Evolutionary conservation across 2,329 filamentous ascomycete species (phyloP), one percentile per base, ranked within the genome.

Genomic region (Penicillium sp.): DNA sequence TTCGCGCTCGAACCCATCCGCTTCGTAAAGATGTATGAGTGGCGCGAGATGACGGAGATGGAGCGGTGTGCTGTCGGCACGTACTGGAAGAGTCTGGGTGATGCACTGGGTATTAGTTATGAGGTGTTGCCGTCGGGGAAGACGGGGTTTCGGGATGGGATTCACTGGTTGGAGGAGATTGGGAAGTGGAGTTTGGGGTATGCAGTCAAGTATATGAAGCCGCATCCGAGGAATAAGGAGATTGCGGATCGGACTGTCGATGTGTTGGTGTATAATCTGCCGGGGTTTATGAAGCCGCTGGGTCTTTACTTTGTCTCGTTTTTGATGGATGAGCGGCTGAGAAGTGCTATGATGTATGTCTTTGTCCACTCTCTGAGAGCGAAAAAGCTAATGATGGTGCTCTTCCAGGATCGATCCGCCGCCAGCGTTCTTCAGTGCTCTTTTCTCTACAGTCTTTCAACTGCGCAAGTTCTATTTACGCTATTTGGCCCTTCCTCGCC

Each of bases 61-160:
- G 90, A 93, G 72, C 71, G 79, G 5, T 90, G 87, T 61, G 89
- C 88, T 0, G 72, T 88, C 22, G 86, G 84, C 12, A 86, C 84
- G 0, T 86, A 89, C 69, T 92, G 89, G 89, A 90, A 89, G 72
- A 81, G 81, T 58, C 77, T 92, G 7, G 90, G 89, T 4, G 87
- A 91, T 65, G 84, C 86, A 59, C 88, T 92, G 86, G 82, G 80
- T 0, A 90, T 92, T 55, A 75, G 76, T 3, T 84, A 78, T 48
- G 71, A 72, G 0, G 65, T 56, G 1, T 72, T 86, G 8, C 78
- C 78, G 0, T 80, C 77, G 0, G 67, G 62, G 1, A 64, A 68
- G 20, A 67, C 62, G 1, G 78, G 76, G 0, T 84, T 80, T 65
- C 70, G 70, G 4, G 81, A 84, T 62, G 82, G 83, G 2, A 65